Conservation (phyloP, 352 stramenopile genomes). For the Phytophthora boehmeriae region DNA sequence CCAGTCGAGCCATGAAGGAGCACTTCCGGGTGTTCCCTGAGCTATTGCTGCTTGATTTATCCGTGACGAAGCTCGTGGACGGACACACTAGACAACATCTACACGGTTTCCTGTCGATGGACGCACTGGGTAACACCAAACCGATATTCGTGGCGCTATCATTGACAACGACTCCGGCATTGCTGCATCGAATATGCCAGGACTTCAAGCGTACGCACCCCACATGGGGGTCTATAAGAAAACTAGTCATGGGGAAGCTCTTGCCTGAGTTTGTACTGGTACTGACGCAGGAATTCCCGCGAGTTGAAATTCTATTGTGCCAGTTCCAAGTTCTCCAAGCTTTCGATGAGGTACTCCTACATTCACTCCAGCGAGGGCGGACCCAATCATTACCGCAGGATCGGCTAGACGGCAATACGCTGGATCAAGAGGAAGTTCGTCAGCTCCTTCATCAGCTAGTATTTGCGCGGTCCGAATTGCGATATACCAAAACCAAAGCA, state of each 20-base stretch:
- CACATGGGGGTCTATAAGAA: conserved; percentile 61
- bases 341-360: conserved; percentile 48
- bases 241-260: conserved; percentile 70
- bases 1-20: conserved; percentile 78
- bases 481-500: conserved; percentile 58
- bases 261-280: conserved; percentile 62
- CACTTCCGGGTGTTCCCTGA: conserved; percentile 71
- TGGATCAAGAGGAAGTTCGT: conserved; percentile 49
- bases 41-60: conserved; percentile 57
- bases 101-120: conserved; percentile 74
- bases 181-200: conserved; percentile 67
- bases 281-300: conserved; percentile 60
- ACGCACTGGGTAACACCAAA: conserved; percentile 68
- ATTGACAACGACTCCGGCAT: conserved; percentile 46
- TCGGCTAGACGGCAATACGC: neutral
- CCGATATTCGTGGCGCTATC: conserved; percentile 67
- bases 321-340: conserved; percentile 80
- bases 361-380: neutral
- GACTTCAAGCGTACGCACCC: conserved; percentile 81
- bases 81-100: conserved; percentile 38
- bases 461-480: conserved; percentile 55
- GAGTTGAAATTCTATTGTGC: conserved; percentile 59
- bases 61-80: conserved; percentile 7
- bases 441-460: conserved; percentile 67
- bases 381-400: conserved; percentile 19